Conservation (phyloP, 345 rosid species). For the Melaleuca quinquenervia region DNA sequence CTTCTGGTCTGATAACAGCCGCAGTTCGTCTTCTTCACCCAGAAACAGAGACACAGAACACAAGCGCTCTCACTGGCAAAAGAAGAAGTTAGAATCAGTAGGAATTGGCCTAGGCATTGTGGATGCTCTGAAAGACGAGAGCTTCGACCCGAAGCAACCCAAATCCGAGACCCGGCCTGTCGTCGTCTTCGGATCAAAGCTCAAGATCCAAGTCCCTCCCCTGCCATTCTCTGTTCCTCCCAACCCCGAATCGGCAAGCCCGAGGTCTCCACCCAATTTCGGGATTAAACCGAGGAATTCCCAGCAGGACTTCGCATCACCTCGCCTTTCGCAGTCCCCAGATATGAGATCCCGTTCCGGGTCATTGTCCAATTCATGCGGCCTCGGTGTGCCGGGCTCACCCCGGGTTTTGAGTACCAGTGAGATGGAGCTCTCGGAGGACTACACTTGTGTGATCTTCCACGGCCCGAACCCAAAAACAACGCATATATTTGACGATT, state of each 20-base stretch:
- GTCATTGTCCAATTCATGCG: not conserved
- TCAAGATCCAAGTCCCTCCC: conserved; percentile 70
- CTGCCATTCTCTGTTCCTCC: conserved; percentile 14
- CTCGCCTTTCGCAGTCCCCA: not conserved
- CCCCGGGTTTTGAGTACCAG: not conserved
- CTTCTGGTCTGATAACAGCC: conserved; percentile 37
- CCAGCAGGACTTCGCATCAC: not conserved
- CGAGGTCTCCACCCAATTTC: conserved; percentile 55
- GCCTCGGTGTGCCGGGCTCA: not conserved
- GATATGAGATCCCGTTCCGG: not conserved
- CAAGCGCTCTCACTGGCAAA: not conserved
- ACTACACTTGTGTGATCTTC: conserved; percentile 84
- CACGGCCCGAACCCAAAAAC: conserved; percentile 88
- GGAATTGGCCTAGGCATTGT: conserved; percentile 53
- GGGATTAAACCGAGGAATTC: conserved; percentile 55
- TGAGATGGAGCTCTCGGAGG: conserved; percentile 85
- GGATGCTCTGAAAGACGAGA: conserved; percentile 47
- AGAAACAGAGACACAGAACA: conserved; percentile 3
- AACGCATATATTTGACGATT: conserved; percentile 79
- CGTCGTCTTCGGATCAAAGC: conserved; percentile 58
- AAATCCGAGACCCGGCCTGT: conserved; percentile 43
- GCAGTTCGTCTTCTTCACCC: conserved; percentile 1
- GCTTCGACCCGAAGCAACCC: conserved; percentile 21
- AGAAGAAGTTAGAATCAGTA: conserved; percentile 25
- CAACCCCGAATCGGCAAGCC: conserved; percentile 21